These are phyloP conservation scores for Acanthamoeba lugdunensis DNA, from an alignment of 208 protist species.

Conservation along the genomic window DNA sequence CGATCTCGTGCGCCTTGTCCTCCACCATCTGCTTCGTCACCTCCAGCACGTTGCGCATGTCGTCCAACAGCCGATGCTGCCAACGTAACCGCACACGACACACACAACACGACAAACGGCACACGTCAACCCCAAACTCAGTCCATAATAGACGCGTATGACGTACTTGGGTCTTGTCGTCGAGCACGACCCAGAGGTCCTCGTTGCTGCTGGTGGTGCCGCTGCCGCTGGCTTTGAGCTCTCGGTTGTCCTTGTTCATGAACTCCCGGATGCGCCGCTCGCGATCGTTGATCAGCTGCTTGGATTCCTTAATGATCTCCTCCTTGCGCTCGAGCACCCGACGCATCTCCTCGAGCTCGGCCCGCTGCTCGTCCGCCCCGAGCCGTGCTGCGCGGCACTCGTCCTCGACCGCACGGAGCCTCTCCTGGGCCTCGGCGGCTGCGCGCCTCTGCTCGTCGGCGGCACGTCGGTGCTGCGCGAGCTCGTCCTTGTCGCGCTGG, in stretches of 20 bases:
- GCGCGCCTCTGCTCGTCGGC: neutral
- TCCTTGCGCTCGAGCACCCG: neutral
- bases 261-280: constrained; percentile 38
- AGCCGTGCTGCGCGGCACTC: neutral
- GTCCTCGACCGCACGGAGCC: neutral
- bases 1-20: constrained; percentile 35
- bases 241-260: constrained; percentile 10
- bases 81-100: neutral
- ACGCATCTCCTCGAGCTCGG: neutral
- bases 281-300: constrained; percentile 27
- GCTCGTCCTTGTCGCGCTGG: constrained; percentile 21
- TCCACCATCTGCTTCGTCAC: constrained; percentile 48
- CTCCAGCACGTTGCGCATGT: constrained; percentile 24
- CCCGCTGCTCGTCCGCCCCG: neutral
- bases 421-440: neutral
- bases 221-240: neutral
- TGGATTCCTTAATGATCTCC: constrained; percentile 28
- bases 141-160: neutral
- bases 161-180: constrained; percentile 29
- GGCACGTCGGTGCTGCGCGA: neutral
- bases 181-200: constrained; percentile 2
- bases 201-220: neutral
- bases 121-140: neutral
- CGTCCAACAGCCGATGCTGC: constrained; percentile 28
- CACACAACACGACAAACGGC: neutral